Conservation (phyloP, 495 filamentous ascomycete genomes). For the Aspergillus olivimuriae region DNA sequence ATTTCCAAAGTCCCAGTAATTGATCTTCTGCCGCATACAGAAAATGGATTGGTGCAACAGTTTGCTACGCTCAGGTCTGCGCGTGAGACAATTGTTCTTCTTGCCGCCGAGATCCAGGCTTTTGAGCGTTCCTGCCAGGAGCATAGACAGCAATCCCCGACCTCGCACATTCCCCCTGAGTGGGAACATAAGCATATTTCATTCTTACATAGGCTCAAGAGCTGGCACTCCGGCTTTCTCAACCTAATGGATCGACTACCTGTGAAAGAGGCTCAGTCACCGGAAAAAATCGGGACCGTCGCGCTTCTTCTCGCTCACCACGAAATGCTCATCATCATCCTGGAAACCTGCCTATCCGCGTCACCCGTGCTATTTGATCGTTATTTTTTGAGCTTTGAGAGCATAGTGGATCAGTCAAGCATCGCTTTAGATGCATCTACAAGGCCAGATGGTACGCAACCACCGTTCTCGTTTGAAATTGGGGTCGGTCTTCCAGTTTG, state of each 20-base stretch:
- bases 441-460: constrained; percentile 17
- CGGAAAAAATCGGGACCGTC: constrained; percentile 9
- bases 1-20: constrained; percentile 5
- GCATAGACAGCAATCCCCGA: constrained; percentile 5
- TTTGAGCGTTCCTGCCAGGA: constrained; percentile 18
- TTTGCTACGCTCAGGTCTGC: constrained; percentile 26
- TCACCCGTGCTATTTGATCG: constrained; percentile 16
- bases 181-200: constrained; percentile 5
- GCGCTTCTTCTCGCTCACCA: constrained; percentile 22
- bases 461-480: constrained; percentile 27
- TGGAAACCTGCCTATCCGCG: constrained; percentile 9
- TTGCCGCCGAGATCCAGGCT: constrained; percentile 15
- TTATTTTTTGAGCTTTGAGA: constrained; percentile 15
- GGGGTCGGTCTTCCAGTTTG: constrained; percentile 29
- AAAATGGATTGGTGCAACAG: background rate
- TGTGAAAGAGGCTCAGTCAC: constrained; percentile 5
- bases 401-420: constrained; percentile 22
- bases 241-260: constrained; percentile 11
- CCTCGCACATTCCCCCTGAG: constrained; percentile 5
- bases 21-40: constrained; percentile 8
- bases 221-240: constrained; percentile 22
- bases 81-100: constrained; percentile 24
- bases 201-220: constrained; percentile 9
- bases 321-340: constrained; percentile 19
- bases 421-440: constrained; percentile 10